Base-by-base conservation (phyloP, 2,329 filamentous ascomycete species). In the Sclerotinia sclerotiorum region DNA sequence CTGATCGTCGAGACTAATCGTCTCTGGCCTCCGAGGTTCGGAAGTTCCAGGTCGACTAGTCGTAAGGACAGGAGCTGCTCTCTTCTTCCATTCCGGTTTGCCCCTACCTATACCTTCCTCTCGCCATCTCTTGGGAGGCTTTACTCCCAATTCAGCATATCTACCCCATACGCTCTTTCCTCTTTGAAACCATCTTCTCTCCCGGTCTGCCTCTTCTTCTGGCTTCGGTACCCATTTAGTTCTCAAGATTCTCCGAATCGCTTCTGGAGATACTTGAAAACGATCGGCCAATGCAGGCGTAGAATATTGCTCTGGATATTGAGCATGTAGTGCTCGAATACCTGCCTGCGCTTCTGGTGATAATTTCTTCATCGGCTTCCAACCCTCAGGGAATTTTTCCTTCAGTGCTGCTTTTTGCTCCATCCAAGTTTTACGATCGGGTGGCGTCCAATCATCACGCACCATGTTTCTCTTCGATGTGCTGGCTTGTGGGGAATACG, bases 261-360 rank as follows among this genome's bases (percentile, higher is more conserved):
- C 92, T 78, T 99, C 95, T 2, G 91, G 84, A 0, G 93, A 93
- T n/a, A 97, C 84, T 78, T 93, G 84, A 79, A 98, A 99, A 73
- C 93, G 87, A 1, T 88, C 77, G 0, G 94, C 87, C 19, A 98
- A 87, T 46, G 87, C 84, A 21, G 84, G 79, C 0, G 91, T 96
- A 5, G 90, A 91, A 81, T 93, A 97, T 68, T 85, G 84, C 2
- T 90, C 84, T 0, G 94, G 93, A 71, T 93, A 90, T 73, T 93
- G 88, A 35, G 85, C 82, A 78, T 97, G 88, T 46, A 99, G 83
- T 27, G 91, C 89, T 54, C 93, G 88, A 73, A 99, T 97, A 54
- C 93, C 94, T n/a, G 91, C 89, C 44, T 97, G 83, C 0, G 94
- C 93, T 79, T 98, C 94, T 0, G 95, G 95, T 0, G 95, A 98